Evolutionary conservation across 495 filamentous ascomycete genomes (phyloP).

Genomic region (Viridothelium virens): DNA sequence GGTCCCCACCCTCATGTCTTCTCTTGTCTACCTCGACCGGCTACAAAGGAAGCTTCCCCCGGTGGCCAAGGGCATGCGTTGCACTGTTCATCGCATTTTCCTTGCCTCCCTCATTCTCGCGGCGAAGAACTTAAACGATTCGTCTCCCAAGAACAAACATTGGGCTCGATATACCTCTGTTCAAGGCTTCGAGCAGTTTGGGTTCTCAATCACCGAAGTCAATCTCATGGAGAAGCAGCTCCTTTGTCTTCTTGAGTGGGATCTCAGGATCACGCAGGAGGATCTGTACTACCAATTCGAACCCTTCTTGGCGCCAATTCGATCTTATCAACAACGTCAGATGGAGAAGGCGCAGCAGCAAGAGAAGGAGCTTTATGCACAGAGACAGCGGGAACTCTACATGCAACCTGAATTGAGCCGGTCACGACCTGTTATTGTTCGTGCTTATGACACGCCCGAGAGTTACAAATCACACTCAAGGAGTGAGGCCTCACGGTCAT

Average conservation of each 20-base stretch:
- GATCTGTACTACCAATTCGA: constrained; percentile 86
- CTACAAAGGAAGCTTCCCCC: constrained; percentile 77
- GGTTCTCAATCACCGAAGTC: constrained; percentile 88
- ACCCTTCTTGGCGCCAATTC: constrained; percentile 79
- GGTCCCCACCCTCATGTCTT: constrained; percentile 93
- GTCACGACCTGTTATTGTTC: constrained; percentile 17
- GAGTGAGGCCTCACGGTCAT: constrained; percentile 25
- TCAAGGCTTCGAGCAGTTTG: constrained; percentile 69
- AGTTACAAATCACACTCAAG: constrained; percentile 20
- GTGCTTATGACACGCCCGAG: constrained; percentile 12
- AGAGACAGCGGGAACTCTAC: constrained; percentile 29
- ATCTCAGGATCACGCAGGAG: constrained; percentile 70
- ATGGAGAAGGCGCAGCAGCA: constrained; percentile 37
- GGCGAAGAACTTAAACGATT: constrained; percentile 77
- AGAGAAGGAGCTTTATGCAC: constrained; percentile 38
- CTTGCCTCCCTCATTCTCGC: constrained; percentile 71
- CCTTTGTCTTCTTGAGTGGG: constrained; percentile 88
- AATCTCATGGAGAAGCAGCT: constrained; percentile 99
- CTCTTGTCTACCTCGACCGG: constrained; percentile 83
- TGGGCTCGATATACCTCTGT: constrained; percentile 87
- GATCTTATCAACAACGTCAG: constrained; percentile 37
- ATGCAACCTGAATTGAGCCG: constrained; percentile 22
- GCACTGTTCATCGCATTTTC: constrained; percentile 88
- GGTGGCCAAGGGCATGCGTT: constrained; percentile 93
- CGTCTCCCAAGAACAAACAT: constrained; percentile 99